Conservation (phyloP, 768 basidiomycete species). For the Panaeolus papilionaceus region DNA sequence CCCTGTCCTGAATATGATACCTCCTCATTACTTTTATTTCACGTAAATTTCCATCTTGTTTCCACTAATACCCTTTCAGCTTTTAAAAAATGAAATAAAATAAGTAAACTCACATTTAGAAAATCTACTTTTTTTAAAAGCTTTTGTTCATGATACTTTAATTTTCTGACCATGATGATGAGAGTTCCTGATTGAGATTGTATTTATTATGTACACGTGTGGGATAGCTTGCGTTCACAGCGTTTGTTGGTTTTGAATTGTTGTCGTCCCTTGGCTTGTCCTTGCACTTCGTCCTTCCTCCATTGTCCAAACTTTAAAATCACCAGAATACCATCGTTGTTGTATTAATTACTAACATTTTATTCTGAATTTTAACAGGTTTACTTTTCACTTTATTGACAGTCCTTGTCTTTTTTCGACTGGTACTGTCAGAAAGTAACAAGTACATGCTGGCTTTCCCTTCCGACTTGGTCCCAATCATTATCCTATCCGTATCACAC, state of each 20-base stretch:
- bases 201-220: background rate
- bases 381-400: background rate
- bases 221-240: conserved; percentile 26
- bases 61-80: conserved; percentile 75
- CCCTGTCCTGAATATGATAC: conserved; percentile 94
- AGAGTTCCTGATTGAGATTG: conserved; percentile 6
- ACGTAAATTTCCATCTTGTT: conserved; percentile 88
- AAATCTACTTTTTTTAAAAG: conserved; percentile 98
- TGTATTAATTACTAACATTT: background rate
- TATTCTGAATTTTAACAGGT: conserved; percentile 6
- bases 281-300: background rate
- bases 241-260: conserved; percentile 27
- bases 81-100: conserved; percentile 1
- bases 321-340: background rate
- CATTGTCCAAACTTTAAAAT: conserved; percentile 12
- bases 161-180: conserved; percentile 79
- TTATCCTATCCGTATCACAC: conserved; percentile 5
- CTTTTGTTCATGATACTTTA: conserved; percentile 96
- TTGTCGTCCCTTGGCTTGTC: conserved; percentile 3
- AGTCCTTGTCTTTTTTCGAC: background rate
- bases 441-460: background rate
- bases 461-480: conserved; percentile 1
- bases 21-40: conserved; percentile 95
- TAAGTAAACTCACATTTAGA: conserved; percentile 67
- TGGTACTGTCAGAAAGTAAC: background rate